These are phyloP conservation scores for Agaricus sinodeliciosus DNA, from an alignment of 768 basidiomycete species.

Conservation along the genomic window DNA sequence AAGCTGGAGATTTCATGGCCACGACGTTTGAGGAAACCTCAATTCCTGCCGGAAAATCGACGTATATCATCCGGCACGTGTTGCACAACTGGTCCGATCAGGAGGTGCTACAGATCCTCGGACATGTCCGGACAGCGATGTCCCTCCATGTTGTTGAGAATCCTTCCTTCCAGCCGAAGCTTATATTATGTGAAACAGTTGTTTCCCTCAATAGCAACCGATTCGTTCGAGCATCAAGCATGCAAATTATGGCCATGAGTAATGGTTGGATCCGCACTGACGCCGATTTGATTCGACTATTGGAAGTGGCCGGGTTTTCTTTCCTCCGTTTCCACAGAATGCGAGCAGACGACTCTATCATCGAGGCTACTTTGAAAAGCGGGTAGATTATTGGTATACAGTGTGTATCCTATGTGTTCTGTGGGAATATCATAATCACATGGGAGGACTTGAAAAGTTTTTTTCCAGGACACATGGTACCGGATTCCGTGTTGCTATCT, in stretches of 20 bases:
- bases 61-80: slow-evolving; percentile 6
- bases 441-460: too few species aligned
- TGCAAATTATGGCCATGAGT: slow-evolving; percentile 4
- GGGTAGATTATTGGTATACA: not conserved
- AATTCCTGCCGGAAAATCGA: not conserved
- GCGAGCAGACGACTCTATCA: slow-evolving; percentile 1
- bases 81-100: slow-evolving; percentile 6
- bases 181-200: not conserved
- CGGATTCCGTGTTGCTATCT: too few species aligned
- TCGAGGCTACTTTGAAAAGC: not conserved
- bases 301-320: slow-evolving; percentile 2
- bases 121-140: slow-evolving; percentile 6
- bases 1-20: slow-evolving; percentile 4
- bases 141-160: not conserved
- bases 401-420: too few species aligned
- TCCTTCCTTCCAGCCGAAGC: not conserved
- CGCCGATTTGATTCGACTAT: not conserved
- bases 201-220: not conserved
- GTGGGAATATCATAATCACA: not conserved
- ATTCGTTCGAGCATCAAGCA: not conserved
- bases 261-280: not conserved
- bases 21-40: not conserved
- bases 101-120: slow-evolving; percentile 1
- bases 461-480: too few species aligned
- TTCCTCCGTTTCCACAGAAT: not conserved